Conservation (phyloP, 2,329 filamentous ascomycete genomes). For the Penicillium sp. region DNA sequence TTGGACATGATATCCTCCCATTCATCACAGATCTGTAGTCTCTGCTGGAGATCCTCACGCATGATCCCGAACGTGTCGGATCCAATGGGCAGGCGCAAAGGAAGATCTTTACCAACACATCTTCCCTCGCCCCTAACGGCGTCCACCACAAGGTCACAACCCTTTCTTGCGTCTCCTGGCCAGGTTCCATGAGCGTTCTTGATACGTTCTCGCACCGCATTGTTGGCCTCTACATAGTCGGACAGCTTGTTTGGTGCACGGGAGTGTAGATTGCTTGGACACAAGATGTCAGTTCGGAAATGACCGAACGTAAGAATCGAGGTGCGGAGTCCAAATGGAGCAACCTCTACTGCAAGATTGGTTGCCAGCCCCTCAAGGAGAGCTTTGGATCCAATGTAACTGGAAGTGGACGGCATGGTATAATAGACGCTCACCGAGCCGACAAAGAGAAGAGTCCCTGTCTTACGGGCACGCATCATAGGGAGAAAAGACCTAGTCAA, state of each 20-base stretch:
- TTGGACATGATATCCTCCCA: conserved; percentile 19
- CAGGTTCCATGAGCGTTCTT: conserved; percentile 11
- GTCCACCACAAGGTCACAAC: conserved; percentile 20
- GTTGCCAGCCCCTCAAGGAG: conserved; percentile 55
- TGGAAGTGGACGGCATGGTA: conserved; percentile 37
- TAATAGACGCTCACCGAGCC: conserved; percentile 55
- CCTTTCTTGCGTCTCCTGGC: conserved; percentile 25
- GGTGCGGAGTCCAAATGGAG: conserved; percentile 44
- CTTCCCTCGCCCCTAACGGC: conserved; percentile 23
- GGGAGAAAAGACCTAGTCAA: conserved; percentile 46
- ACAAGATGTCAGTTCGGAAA: conserved; percentile 60
- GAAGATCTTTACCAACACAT: conserved; percentile 15
- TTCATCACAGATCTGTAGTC: conserved; percentile 19
- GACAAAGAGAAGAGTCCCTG: conserved; percentile 52
- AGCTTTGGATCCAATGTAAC: conserved; percentile 54
- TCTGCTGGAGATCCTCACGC: conserved; percentile 14
- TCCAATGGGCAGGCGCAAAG: conserved; percentile 18
- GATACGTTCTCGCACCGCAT: not conserved
- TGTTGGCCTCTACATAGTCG: conserved; percentile 22
- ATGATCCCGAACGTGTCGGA: conserved; percentile 19
- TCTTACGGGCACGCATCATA: conserved; percentile 42
- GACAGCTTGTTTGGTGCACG: conserved; percentile 9
- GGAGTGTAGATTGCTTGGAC: conserved; percentile 23
- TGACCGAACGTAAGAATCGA: conserved; percentile 60
- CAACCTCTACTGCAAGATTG: conserved; percentile 53